Base-by-base conservation (phyloP, 192 early-diverging fungal genomes). In the Jimgerdemannia flammicorona region DNA sequence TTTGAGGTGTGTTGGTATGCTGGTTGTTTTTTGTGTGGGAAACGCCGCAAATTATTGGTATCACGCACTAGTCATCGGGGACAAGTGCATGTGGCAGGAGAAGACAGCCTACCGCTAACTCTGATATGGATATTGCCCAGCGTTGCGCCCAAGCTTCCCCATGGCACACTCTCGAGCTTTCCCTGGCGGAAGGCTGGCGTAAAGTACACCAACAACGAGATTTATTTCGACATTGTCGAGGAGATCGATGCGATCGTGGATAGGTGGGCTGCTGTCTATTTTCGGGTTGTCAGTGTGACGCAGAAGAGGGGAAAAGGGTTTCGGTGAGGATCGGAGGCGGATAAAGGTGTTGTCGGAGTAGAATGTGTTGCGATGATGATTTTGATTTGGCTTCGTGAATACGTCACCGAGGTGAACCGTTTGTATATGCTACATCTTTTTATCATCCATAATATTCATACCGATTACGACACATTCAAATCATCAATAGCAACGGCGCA, bases 211-310 rank as follows among this genome's bases (percentile, higher is more conserved):
- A 90, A 89, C 66, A 99, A 99, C 85, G 96, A 99, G 81, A 92
- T 99, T 71, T 97, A 94, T 76, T 91, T 99, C 76, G 97, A 99
- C 77, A 87, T 99, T 29, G 82, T 92, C 19, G 97, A 99, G 84
- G 91, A 93, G 43, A 86, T 99, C 41, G 93, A 99, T 81, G 91
- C 91, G 3, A 91, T 95, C 14, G 80, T 95, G 10, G 94, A 95
- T 77, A 82, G 81, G 89, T 91, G 80, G 71, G 80, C 59, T 64
- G 4, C 4, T 59, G 39, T 72, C 14, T 81, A 68, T 17, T 59
- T 10, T 59, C 14, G 14, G 14, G 14, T 59, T 59, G 29, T 29
- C 29, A 29, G 29, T 29, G 29, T 29, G 29, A 29, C 29, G 29
- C 29, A 1, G 29, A 29, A 29, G 29, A 29, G 29, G 29, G 29